Base-by-base conservation (phyloP, 352 stramenopile genomes). In the Globisporangium acanthophoron region DNA sequence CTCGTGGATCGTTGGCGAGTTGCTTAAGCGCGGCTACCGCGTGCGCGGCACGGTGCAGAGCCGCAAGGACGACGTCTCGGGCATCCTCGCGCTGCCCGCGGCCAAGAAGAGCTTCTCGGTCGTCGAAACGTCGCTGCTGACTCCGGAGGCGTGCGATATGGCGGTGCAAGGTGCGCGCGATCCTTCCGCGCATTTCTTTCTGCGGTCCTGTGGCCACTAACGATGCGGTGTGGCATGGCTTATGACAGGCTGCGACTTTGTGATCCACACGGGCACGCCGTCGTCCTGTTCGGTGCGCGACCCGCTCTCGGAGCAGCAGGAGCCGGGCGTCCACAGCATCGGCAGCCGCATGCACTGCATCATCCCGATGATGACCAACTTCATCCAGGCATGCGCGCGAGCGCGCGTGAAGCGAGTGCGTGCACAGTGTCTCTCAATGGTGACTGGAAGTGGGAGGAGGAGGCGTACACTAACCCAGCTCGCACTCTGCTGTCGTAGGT, bases 281-380 rank as follows among this genome's bases (percentile, higher is more conserved):
- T 88, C 86, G 55, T 93, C 82, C 20, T 96, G 86, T 59, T 92
- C 86, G 24, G 85, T 96, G 56, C 79, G 86, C 41, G 86, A 96
- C 47, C 86, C 86, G 33, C 62, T 93, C 13, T 94, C 86, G 24
- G 86, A 96, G 62, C 81, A 89, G 41, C 73, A 87, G 20, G 86
- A 96, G 60, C 86, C 86, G 1, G 86, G 84, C 3, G 86, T 96
- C 21, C 85, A 96, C 57, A 94, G 84, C 55, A 92, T 96, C 64
- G 86, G 86, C 48, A 96, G 86, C 56, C 84, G 86, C 27, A 92
- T 96, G 81, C 86, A 96, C 72, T 94, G 84, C 48, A 96, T 96
- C 69, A 92, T 96, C 35, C 86, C 86, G 13, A 96, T 96, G 85
- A 96, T 96, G 86, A 94, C 85, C 13, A 96, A 96, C 66, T 96